Percentiles rank a stretch among this genome's conserved stretches.
Conservation (phyloP, 1,139 yeast species). For the Arxiozyma slooffiae region DNA sequence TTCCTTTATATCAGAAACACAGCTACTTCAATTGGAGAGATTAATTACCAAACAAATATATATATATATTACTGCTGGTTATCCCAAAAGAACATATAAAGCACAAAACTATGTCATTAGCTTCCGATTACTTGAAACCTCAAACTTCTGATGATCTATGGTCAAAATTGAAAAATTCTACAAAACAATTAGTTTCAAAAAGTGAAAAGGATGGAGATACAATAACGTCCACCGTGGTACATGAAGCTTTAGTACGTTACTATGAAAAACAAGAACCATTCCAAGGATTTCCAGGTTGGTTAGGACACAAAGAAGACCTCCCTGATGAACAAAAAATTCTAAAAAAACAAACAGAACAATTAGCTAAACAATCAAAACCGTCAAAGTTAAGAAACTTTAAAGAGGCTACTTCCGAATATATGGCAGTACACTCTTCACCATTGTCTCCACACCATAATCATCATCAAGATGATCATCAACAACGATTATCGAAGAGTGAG, state of each 20-base stretch:
- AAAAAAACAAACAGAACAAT: constrained; percentile 19
- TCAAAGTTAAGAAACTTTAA: constrained; percentile 6
- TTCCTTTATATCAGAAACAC: not conserved
- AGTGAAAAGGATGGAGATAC: constrained; percentile 35
- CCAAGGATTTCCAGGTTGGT: constrained; percentile 35
- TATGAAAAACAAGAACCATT: constrained; percentile 29
- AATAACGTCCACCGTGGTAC: constrained; percentile 31
- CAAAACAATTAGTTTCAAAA: constrained; percentile 27
- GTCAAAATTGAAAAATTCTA: constrained; percentile 27
- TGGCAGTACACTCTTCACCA: not conserved
- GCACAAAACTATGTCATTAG: not conserved
- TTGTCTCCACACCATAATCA: constrained; percentile 3
- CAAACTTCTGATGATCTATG: constrained; percentile 20
- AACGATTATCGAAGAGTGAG: not conserved
- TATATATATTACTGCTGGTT: no score
- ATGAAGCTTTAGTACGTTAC: constrained; percentile 32
- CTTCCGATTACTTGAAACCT: constrained; percentile 6
- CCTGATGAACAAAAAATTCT: constrained; percentile 27
- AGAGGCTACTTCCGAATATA: constrained; percentile 1
- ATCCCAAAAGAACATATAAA: no score
- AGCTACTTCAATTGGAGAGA: not conserved
- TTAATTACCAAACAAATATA: no score
- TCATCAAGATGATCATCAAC: not conserved
- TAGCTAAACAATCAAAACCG: constrained; percentile 9
- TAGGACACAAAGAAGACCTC: constrained; percentile 32